Conservation (phyloP, 768 basidiomycete genomes). For the Thelephora ganbajun region DNA sequence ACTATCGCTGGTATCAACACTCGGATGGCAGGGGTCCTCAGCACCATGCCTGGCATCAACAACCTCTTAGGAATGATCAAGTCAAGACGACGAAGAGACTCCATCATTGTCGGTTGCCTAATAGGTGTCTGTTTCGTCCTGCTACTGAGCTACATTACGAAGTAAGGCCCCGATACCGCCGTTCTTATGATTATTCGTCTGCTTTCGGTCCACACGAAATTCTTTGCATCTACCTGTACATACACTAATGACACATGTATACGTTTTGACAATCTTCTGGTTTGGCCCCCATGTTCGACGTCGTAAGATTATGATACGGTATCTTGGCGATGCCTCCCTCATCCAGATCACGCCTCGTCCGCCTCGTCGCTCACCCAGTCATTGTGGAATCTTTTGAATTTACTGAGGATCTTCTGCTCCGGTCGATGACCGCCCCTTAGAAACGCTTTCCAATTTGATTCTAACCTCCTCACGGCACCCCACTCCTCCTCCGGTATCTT, state of each 20-base stretch:
- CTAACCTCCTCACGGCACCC: constrained; percentile 55
- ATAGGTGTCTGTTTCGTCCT: constrained; percentile 72
- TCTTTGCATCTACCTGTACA: too few relatives aligned
- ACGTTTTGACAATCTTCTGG: too few relatives aligned
- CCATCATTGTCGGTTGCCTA: constrained; percentile 78
- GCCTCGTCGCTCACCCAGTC: constrained; percentile 9
- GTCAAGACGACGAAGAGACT: constrained; percentile 77
- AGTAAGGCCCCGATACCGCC: constrained; percentile 4
- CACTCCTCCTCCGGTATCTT: constrained; percentile 20
- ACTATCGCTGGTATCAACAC: constrained; percentile 69
- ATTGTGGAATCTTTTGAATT: constrained; percentile 5
- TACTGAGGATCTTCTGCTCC: constrained; percentile 5
- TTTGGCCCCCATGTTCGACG: too few relatives aligned
- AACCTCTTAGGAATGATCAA: constrained; percentile 87
- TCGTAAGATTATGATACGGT: too few relatives aligned
- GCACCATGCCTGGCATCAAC: constrained; percentile 92
- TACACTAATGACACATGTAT: too few relatives aligned
- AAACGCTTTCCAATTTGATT: constrained; percentile 62
- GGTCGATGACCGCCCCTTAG: constrained; percentile 28
- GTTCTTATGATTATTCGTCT: neutral
- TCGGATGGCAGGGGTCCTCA: constrained; percentile 72
- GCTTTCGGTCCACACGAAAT: too few relatives aligned
- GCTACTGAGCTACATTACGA: constrained; percentile 34
- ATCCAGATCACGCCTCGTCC: neutral
- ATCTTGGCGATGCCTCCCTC: too few relatives aligned